phyloP scores from a whole-genome alignment of 2,329 filamentous ascomycete genomes.

The Diplocarpon rosae region DNA sequence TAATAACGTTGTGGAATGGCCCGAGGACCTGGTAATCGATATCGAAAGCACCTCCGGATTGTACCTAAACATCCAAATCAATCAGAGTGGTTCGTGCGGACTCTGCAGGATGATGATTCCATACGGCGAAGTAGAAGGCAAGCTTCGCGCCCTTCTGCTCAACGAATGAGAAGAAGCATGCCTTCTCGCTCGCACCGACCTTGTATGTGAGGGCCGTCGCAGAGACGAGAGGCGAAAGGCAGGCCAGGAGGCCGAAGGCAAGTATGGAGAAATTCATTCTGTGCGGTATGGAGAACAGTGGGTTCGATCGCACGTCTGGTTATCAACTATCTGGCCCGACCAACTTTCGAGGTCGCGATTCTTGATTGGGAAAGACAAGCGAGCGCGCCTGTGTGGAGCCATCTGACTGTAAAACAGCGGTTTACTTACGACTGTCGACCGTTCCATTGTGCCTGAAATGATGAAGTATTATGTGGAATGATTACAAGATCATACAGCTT shows the following conservation, averaged over 20 bases:
- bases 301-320: not conserved
- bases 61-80: slow-evolving; percentile 50
- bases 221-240: slow-evolving; percentile 57
- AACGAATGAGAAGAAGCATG: slow-evolving; percentile 84
- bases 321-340: slow-evolving; percentile 11
- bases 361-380: slow-evolving; percentile 4
- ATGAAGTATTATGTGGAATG: too few relatives aligned
- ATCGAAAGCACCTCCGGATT: slow-evolving; percentile 97
- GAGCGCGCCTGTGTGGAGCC: not conserved
- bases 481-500: not conserved
- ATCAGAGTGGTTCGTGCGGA: not conserved
- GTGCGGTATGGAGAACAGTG: slow-evolving; percentile 8
- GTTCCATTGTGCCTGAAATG: too few relatives aligned
- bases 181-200: slow-evolving; percentile 79
- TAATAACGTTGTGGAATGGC: slow-evolving; percentile 67
- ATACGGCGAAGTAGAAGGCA: slow-evolving; percentile 96
- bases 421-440: too few relatives aligned
- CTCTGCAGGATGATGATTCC: slow-evolving; percentile 25
- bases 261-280: slow-evolving; percentile 57
- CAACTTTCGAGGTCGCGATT: slow-evolving; percentile 13
- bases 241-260: slow-evolving; percentile 59
- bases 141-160: slow-evolving; percentile 76
- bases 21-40: slow-evolving; percentile 84
- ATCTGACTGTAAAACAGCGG: not conserved
- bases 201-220: slow-evolving; percentile 94